These are phyloP conservation scores for Butyriboletus appendiculatus DNA, from an alignment of 1,284 basidiomycete genomes.

Conservation along the genomic window DNA sequence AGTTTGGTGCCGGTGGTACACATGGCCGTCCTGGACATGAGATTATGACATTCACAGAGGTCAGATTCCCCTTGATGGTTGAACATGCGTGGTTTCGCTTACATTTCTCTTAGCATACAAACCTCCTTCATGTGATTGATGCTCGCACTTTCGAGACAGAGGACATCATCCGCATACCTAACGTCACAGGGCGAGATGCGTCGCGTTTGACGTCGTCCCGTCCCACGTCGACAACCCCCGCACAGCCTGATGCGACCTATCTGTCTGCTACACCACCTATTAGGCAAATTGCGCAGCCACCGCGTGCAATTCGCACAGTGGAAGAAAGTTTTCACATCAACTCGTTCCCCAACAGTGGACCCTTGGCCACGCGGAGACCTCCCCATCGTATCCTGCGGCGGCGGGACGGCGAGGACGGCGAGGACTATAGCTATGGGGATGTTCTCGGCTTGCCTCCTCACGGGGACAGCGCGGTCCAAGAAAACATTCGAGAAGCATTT, in stretches of 20 bases:
- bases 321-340: conserved; percentile 58
- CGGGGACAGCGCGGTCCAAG: conserved; percentile 60
- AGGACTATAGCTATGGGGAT: conserved; percentile 38
- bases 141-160: conserved; percentile 78
- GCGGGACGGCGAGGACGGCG: conserved; percentile 36
- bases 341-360: conserved; percentile 13
- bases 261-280: conserved; percentile 5
- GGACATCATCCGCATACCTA: conserved; percentile 66
- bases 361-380: conserved; percentile 18
- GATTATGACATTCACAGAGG: conserved; percentile 84
- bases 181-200: conserved; percentile 28
- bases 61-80: conserved; percentile 34
- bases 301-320: conserved; percentile 48
- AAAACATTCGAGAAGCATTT: conserved; percentile 58
- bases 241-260: conserved; percentile 16
- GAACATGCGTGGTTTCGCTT: conserved; percentile 2
- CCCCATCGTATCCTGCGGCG: conserved; percentile 26
- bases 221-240: conserved; percentile 13
- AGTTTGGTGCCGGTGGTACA: conserved; percentile 62
- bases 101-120: conserved; percentile 60
- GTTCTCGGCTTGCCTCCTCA: conserved; percentile 56
- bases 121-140: conserved; percentile 73
- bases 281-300: conserved; percentile 24
- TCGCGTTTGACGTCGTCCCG: conserved; percentile 19
- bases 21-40: conserved; percentile 50